These are phyloP conservation scores for Cystofilobasidium ferigula DNA, from an alignment of 768 basidiomycete genomes.

Conservation along the genomic window DNA sequence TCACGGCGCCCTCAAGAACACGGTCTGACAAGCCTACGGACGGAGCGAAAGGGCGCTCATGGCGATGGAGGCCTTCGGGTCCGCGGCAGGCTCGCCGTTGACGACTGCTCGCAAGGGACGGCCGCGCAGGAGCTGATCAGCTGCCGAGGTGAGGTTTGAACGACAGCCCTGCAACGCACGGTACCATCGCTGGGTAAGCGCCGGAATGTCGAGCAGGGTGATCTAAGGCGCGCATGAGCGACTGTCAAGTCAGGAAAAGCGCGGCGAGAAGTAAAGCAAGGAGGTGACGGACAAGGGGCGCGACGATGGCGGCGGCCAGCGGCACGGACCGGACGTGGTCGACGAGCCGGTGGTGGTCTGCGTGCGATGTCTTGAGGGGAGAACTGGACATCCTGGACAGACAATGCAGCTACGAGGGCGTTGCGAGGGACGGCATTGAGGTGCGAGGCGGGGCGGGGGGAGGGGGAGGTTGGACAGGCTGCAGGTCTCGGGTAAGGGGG, in stretches of 20 bases:
- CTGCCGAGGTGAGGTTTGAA: background rate
- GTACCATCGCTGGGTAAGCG: slow-evolving; percentile 21
- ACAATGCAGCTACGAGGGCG: no score
- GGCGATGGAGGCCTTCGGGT: slow-evolving; percentile 2
- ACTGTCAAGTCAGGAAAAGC: no score
- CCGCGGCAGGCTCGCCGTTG: background rate
- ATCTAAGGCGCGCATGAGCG: no score
- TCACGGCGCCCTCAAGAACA: background rate
- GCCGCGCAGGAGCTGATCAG: background rate
- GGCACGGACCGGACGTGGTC: background rate
- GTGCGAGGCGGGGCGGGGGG: no score
- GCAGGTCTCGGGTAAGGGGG: no score
- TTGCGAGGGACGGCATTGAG: no score
- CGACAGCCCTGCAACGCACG: background rate
- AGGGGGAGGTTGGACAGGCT: no score
- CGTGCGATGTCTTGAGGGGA: no score
- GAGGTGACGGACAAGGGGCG: slow-evolving; percentile 14
- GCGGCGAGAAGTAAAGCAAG: no score
- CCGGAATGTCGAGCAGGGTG: slow-evolving; percentile 26
- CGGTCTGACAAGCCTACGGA: background rate
- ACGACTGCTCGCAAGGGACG: background rate
- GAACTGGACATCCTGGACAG: no score
- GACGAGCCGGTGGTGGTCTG: no score
- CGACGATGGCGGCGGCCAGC: slow-evolving; percentile 6
- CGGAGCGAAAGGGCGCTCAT: slow-evolving; percentile 11